These are phyloP conservation scores for Teunomyces stri DNA, from an alignment of 805 yeast genomes.

Conservation along the genomic window DNA sequence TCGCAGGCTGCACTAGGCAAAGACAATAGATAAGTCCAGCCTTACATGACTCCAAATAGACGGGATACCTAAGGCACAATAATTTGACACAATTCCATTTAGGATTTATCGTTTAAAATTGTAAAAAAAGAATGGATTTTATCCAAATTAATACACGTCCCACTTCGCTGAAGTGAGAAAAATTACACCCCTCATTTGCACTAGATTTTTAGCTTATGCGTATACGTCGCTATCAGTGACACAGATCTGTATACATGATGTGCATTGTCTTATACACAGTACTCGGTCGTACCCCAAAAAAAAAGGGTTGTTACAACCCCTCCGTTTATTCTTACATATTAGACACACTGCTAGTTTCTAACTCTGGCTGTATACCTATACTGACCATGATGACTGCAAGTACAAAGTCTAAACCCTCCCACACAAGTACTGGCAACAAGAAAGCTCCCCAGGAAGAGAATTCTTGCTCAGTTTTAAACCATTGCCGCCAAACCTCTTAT, in stretches of 20 bases:
- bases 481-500: neutral
- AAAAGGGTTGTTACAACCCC: conserved; percentile 1
- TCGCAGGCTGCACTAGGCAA: too few species aligned
- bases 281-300: neutral
- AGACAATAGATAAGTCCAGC: too few species aligned
- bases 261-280: conserved; percentile 1
- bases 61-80: too few species aligned
- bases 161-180: too few species aligned
- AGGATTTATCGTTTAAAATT: too few species aligned
- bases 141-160: too few species aligned
- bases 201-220: too few species aligned
- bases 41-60: too few species aligned
- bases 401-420: neutral
- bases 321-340: neutral
- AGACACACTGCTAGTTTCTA: neutral
- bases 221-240: conserved; percentile 1
- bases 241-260: neutral
- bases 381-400: conserved; percentile 1
- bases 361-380: neutral
- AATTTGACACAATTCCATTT: too few species aligned
- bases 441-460: neutral
- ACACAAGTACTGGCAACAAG: neutral
- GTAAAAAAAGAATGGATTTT: too few species aligned
- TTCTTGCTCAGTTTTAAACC: neutral
- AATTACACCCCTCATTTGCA: too few species aligned